Percentiles rank a stretch among this genome's conserved stretches.
These are phyloP conservation scores for Cantharellus anzutake DNA, from an alignment of 768 basidiomycete genomes.

Conservation along the genomic window DNA sequence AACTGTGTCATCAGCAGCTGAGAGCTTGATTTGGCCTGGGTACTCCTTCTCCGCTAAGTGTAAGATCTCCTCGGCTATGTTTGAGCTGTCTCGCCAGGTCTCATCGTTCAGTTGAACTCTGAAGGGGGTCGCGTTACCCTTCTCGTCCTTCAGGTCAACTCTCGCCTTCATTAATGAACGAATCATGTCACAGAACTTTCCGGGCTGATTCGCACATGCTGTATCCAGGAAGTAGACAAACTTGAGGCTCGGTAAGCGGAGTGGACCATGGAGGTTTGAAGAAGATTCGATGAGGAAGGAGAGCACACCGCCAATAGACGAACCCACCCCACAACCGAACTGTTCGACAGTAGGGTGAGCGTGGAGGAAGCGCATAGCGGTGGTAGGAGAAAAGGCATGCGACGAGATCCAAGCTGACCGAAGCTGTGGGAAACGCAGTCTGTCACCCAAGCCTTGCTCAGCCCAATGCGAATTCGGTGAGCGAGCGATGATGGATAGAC, in stretches of 20 bases:
- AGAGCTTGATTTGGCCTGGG: no score
- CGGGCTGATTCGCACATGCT: background rate
- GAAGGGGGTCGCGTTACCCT: background rate
- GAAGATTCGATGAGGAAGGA: background rate
- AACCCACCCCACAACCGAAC: background rate
- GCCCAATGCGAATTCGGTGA: background rate
- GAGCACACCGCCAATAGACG: background rate
- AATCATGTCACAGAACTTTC: background rate
- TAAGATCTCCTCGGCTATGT: background rate
- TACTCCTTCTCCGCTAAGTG: no score
- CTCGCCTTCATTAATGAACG: background rate
- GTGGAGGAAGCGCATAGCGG: background rate
- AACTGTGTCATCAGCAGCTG: no score
- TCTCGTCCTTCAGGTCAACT: background rate
- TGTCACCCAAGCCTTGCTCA: background rate
- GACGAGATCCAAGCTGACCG: background rate
- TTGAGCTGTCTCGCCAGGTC: background rate
- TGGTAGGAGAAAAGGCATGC: background rate
- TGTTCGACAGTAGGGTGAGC: background rate
- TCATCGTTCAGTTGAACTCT: background rate
- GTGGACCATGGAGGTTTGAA: background rate
- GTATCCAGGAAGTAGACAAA: background rate
- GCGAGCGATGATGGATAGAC: background rate
- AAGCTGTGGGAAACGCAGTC: background rate
- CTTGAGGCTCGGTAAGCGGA: background rate